phyloP scores from a whole-genome alignment of 2,329 filamentous ascomycete species.

The Pseudogymnoascus sp. region DNA sequence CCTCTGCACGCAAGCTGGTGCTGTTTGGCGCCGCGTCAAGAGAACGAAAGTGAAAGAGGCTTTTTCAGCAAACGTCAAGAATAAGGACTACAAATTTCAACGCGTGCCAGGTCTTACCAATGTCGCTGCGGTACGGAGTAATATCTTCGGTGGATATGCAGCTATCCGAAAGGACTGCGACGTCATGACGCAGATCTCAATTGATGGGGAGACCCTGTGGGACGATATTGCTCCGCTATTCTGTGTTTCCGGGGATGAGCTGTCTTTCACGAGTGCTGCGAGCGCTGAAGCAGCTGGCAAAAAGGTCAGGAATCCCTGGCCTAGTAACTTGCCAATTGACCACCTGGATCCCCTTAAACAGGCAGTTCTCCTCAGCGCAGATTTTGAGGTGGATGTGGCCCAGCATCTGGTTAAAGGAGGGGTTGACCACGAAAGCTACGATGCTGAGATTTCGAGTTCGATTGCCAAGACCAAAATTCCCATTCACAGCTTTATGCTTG shows the following conservation, averaged over 20 bases:
- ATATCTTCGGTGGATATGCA: conserved; percentile 81
- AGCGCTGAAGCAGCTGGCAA: conserved; percentile 32
- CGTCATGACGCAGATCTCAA: conserved; percentile 59
- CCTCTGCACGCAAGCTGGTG: conserved; percentile 83
- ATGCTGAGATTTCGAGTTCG: not conserved
- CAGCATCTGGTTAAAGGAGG: conserved; percentile 38
- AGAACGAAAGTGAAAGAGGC: conserved; percentile 71
- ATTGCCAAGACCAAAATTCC: conserved; percentile 46
- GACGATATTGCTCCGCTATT: conserved; percentile 63
- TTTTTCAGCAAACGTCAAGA: conserved; percentile 26
- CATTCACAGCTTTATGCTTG: conserved; percentile 72
- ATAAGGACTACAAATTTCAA: conserved; percentile 91
- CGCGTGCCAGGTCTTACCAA: conserved; percentile 82
- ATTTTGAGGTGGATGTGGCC: conserved; percentile 56
- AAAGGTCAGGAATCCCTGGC: conserved; percentile 33
- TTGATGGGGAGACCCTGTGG: conserved; percentile 63
- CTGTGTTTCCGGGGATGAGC: conserved; percentile 54
- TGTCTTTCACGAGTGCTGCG: conserved; percentile 26
- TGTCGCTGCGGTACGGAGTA: conserved; percentile 76
- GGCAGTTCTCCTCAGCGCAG: conserved; percentile 51
- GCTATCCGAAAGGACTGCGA: conserved; percentile 78
- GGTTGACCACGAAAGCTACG: conserved; percentile 31
- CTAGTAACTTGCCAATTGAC: conserved; percentile 39
- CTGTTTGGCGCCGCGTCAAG: conserved; percentile 84
- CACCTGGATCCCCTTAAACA: conserved; percentile 43